Conservation (phyloP, 768 basidiomycete species). For the Leccinum uliginosum region DNA sequence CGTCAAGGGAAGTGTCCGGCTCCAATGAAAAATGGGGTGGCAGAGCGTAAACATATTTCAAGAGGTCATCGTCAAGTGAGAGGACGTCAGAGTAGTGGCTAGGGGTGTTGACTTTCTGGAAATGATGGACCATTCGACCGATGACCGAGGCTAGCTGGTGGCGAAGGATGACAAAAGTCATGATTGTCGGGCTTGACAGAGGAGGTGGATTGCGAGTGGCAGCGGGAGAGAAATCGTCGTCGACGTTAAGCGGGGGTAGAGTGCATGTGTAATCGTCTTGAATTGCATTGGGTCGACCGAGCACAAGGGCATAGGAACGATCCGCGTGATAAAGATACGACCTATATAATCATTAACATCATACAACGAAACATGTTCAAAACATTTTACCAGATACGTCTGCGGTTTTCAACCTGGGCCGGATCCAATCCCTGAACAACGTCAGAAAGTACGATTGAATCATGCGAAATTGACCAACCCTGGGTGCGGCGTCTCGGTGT, state of each 20-base stretch:
- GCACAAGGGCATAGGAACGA: constrained; percentile 85
- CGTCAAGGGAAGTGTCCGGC: constrained; percentile 76
- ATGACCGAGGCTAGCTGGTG: constrained; percentile 81
- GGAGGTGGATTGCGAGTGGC: constrained; percentile 49
- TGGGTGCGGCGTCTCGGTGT: constrained; percentile 81
- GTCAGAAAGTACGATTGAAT: constrained; percentile 1
- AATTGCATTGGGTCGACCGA: constrained; percentile 86
- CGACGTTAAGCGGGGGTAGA: constrained; percentile 66
- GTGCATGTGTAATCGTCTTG: constrained; percentile 89
- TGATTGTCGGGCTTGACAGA: constrained; percentile 68
- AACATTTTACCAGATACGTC: constrained; percentile 72
- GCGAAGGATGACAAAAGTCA: constrained; percentile 86
- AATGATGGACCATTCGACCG: constrained; percentile 88
- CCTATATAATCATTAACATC: constrained; percentile 38
- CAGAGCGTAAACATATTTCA: constrained; percentile 68
- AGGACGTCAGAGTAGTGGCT: constrained; percentile 83
- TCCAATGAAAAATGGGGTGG: constrained; percentile 76
- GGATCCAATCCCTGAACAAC: constrained; percentile 60
- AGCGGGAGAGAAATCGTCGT: constrained; percentile 49
- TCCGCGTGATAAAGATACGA: constrained; percentile 93
- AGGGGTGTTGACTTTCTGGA: constrained; percentile 76
- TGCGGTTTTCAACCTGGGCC: constrained; percentile 78
- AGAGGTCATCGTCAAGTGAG: constrained; percentile 76
- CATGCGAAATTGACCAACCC: constrained; percentile 45
- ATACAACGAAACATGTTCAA: neutral